Evolutionary conservation across 768 basidiomycete species (phyloP).

Genomic region (Hydnum rufescens): DNA sequence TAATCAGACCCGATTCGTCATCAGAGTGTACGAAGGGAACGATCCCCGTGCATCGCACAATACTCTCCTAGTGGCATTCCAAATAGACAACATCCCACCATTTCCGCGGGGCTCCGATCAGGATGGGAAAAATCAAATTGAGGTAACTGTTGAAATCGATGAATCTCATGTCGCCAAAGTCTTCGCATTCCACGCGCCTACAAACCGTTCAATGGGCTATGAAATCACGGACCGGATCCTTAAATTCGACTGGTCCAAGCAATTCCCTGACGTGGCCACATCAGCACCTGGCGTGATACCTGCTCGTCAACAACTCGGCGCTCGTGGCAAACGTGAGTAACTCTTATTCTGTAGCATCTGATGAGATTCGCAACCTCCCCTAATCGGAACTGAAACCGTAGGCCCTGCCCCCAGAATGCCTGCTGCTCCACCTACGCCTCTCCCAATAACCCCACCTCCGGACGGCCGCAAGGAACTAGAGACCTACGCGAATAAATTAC

Average conservation of each 20-base stretch:
- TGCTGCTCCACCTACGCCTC: neutral
- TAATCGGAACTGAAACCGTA: neutral
- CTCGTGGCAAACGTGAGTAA: too few relatives aligned
- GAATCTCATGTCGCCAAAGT: neutral
- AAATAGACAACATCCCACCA: neutral
- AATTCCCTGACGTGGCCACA: neutral
- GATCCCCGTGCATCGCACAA: slow-evolving; percentile 41
- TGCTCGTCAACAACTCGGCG: too few relatives aligned
- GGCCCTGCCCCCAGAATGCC: neutral
- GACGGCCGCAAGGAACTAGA: neutral
- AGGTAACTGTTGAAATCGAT: neutral
- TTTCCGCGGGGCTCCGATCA: neutral
- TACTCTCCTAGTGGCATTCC: neutral
- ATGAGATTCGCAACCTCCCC: neutral
- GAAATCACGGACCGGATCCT: neutral
- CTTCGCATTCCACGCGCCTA: neutral
- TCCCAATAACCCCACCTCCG: neutral
- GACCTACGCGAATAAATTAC: neutral
- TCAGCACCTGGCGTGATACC: too few relatives aligned
- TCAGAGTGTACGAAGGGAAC: slow-evolving; percentile 96
- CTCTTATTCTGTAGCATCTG: too few relatives aligned
- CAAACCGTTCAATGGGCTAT: neutral
- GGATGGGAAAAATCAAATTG: neutral
- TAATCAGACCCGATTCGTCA: slow-evolving; percentile 96
- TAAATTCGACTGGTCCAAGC: neutral